A percentile compares a stretch with the other conserved stretches of the same genome.
Conservation (phyloP, 768 basidiomycete species). For the Suillus brevipes region DNA sequence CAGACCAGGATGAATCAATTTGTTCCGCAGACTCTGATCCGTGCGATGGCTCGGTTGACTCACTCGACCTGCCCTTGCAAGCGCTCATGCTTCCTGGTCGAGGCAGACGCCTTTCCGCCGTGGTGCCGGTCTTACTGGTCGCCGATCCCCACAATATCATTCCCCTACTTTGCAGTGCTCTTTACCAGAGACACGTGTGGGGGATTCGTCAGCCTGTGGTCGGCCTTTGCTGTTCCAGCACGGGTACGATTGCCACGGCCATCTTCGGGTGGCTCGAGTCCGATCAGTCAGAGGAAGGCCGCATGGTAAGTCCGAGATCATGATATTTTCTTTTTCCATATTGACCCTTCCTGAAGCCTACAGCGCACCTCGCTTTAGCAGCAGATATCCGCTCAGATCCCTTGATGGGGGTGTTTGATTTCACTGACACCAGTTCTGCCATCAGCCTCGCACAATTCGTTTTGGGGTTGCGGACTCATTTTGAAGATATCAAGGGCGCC, state of each 20-base stretch:
- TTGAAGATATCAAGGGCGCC: not conserved
- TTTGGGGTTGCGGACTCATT: constrained; percentile 5
- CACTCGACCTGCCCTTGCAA: constrained; percentile 7
- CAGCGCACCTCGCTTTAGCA: not conserved
- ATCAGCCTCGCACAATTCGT: not conserved
- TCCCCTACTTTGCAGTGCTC: not conserved
- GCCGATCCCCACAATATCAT: constrained; percentile 2
- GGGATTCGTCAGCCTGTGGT: constrained; percentile 8
- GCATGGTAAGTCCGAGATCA: no score
- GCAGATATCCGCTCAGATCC: not conserved
- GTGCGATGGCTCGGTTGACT: not conserved
- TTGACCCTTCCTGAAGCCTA: not conserved
- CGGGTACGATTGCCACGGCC: not conserved
- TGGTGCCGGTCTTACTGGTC: constrained; percentile 6
- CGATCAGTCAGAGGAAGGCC: no score
- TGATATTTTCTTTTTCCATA: no score
- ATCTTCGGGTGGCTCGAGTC: not conserved
- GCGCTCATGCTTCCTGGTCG: constrained; percentile 1
- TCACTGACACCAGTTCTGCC: not conserved
- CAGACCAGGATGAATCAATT: not conserved
- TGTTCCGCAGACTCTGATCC: not conserved
- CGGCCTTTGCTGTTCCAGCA: not conserved
- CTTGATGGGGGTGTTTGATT: constrained; percentile 1
- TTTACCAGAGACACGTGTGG: constrained; percentile 10
- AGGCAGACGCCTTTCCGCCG: not conserved